Evolutionary conservation across 441 rosid species (phyloP), one percentile per base, ranked within the genome.

Genomic region (Brassica balearica): DNA sequence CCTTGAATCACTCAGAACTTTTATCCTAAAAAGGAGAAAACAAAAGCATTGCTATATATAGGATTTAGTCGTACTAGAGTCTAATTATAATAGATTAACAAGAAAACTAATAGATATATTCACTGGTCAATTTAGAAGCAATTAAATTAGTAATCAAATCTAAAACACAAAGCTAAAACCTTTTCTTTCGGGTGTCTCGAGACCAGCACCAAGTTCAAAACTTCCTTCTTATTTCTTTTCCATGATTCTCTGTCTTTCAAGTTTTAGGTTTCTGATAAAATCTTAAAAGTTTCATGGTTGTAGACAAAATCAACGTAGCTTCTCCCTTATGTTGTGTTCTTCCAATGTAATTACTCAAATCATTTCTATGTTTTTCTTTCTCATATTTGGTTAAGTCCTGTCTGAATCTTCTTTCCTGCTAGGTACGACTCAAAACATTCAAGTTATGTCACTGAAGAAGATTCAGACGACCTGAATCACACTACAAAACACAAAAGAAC

Each of bases 351-450:
- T 65, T 29, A 10, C 46, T 29, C 59, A 1, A n/a, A 22, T 68
- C 32, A 66, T 71, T 61, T 75, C 66, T 75, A 63, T 84, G 15
- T 32, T 29, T 29, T 29, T 17, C 41, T 4, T 17, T 19, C 48
- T 56, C 59, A 14, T 66, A 36, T 22, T 36, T 73, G 71, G 55
- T 72, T 22, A 38, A 60, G 23, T 29, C 43, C 0, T 74, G 32
- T 55, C 66, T 58, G 41, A 38, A 15, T 12, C 22, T 58, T 71
- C n/a, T 71, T 22, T 71, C 15, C 3, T 20, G 56, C 53, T 71
- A 89, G 89, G 84, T 83, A 80, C 73, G 80, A 61, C 55, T 27
- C 75, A 32, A 78, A 79, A 66, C 81, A 82, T 79, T 85, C 78
- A 68, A 80, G 68, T 20, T 11, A 70, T 9, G 46, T 65, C 29